These are phyloP conservation scores for Citeromyces nyonsensis DNA, from an alignment of 805 yeast genomes.

Conservation along the genomic window DNA sequence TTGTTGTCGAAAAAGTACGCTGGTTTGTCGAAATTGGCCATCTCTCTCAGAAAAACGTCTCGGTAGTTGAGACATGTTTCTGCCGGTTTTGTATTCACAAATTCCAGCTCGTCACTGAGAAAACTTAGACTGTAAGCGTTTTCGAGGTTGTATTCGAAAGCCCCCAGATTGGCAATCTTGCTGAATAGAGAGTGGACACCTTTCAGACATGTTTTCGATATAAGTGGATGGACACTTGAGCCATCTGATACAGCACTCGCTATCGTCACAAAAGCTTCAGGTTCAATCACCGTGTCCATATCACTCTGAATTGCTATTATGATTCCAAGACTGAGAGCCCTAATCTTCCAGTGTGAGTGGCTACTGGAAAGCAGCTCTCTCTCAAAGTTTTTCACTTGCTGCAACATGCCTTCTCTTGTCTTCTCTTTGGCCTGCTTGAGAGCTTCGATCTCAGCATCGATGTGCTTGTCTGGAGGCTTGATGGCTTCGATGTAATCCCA, in stretches of 20 bases:
- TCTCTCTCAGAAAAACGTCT: constrained; percentile 30
- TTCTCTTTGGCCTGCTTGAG: constrained; percentile 47
- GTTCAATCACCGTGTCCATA: too few relatives aligned
- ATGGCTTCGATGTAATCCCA: constrained; percentile 23
- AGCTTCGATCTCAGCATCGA: constrained; percentile 41
- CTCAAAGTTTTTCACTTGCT: constrained; percentile 25
- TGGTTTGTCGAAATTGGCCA: constrained; percentile 29
- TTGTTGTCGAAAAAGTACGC: constrained; percentile 41
- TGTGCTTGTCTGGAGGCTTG: constrained; percentile 44
- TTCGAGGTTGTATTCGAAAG: constrained; percentile 27
- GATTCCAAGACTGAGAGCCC: too few relatives aligned
- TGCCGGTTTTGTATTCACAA: constrained; percentile 25
- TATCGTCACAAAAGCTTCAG: too few relatives aligned
- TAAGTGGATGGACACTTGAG: constrained; percentile 40
- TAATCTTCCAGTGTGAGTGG: constrained; percentile 3
- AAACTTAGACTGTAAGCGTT: constrained; percentile 23
- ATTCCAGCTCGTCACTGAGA: constrained; percentile 17
- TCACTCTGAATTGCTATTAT: too few relatives aligned
- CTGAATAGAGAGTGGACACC: constrained; percentile 39
- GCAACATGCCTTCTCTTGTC: constrained; percentile 29
- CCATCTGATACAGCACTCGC: too few relatives aligned
- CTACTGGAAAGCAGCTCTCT: constrained; percentile 14
- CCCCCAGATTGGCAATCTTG: constrained; percentile 27
- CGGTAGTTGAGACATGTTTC: constrained; percentile 15
- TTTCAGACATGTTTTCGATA: constrained; percentile 42